Conservation (phyloP, 2,329 filamentous ascomycete genomes). For the Pseudofabraea citricarpa region DNA sequence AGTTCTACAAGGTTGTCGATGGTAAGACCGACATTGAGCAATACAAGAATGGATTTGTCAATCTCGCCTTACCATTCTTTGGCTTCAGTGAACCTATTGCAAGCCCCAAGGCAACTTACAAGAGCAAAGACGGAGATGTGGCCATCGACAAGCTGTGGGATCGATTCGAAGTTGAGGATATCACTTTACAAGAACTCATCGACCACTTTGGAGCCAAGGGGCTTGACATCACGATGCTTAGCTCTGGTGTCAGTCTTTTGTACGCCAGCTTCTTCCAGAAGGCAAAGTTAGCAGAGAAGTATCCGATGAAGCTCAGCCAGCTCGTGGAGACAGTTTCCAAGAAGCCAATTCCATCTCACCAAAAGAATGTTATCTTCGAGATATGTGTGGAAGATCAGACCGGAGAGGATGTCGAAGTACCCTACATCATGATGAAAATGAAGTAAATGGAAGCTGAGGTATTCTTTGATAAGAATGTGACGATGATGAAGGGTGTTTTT, state of each 20-base stretch:
- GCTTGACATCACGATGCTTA: constrained; percentile 84
- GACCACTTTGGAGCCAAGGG: constrained; percentile 78
- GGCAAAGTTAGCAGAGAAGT: constrained; percentile 72
- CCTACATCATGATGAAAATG: constrained; percentile 84
- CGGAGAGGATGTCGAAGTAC: constrained; percentile 93
- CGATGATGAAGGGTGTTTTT: constrained; percentile 11
- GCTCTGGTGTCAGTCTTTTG: constrained; percentile 91
- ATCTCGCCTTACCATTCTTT: constrained; percentile 93
- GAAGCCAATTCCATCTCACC: constrained; percentile 84
- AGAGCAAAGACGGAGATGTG: constrained; percentile 72
- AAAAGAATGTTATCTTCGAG: constrained; percentile 95
- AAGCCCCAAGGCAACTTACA: constrained; percentile 88
- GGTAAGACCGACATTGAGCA: constrained; percentile 96
- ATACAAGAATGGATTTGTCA: constrained; percentile 99
- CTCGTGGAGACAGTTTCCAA: constrained; percentile 86
- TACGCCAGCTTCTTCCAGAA: constrained; percentile 91
- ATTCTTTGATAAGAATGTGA: constrained; percentile 1
- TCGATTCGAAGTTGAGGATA: constrained; percentile 83
- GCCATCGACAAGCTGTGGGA: constrained; percentile 97
- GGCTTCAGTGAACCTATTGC: constrained; percentile 96
- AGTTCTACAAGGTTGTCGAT: constrained; percentile 94
- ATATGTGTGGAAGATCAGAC: constrained; percentile 85
- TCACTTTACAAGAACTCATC: constrained; percentile 80
- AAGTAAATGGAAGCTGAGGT: too few relatives aligned
- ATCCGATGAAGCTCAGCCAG: constrained; percentile 79